These are phyloP conservation scores for Parietichytrium sp. DNA, from an alignment of 108 stramenopile genomes.

Conservation along the genomic window DNA sequence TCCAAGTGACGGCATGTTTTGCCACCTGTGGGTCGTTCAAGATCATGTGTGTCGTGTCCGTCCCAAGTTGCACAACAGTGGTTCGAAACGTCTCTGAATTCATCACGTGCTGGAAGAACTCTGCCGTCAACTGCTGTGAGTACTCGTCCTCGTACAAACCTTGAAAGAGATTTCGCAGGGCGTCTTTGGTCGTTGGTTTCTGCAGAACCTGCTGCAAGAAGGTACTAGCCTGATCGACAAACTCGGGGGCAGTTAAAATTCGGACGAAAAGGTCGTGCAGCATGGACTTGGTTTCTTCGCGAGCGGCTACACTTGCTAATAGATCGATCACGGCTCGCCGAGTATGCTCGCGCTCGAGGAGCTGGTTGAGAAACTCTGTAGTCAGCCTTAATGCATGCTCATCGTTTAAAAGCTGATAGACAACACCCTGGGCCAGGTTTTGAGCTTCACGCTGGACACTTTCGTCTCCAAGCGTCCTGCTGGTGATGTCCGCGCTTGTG, in stretches of 20 bases:
- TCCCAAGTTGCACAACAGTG: neutral
- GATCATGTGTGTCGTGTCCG: slow-evolving; percentile 4
- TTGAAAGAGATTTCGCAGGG: slow-evolving; percentile 33
- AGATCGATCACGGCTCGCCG: slow-evolving; percentile 1
- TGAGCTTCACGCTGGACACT: slow-evolving; percentile 34
- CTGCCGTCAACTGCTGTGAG: slow-evolving; percentile 19
- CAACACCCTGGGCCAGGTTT: slow-evolving; percentile 28
- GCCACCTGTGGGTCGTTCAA: neutral
- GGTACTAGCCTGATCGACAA: slow-evolving; percentile 2
- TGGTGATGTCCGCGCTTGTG: slow-evolving; percentile 28
- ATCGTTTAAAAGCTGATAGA: slow-evolving; percentile 31
- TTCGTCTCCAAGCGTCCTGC: slow-evolving; percentile 25
- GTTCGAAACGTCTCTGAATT: slow-evolving; percentile 14
- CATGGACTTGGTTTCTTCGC: neutral
- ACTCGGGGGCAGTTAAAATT: slow-evolving; percentile 13
- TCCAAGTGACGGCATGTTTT: slow-evolving; percentile 16
- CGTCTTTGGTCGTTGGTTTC: neutral
- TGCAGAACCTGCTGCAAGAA: slow-evolving; percentile 8
- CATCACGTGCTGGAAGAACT: slow-evolving; percentile 33
- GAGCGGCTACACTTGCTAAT: slow-evolving; percentile 13
- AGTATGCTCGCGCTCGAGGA: neutral
- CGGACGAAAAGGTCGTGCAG: slow-evolving; percentile 30
- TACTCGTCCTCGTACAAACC: neutral
- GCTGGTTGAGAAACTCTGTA: neutral
- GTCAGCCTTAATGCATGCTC: slow-evolving; percentile 7